Evolutionary conservation across 169 alveolate genomes (phyloP).

Genomic region (Cyclospora cayetanensis): DNA sequence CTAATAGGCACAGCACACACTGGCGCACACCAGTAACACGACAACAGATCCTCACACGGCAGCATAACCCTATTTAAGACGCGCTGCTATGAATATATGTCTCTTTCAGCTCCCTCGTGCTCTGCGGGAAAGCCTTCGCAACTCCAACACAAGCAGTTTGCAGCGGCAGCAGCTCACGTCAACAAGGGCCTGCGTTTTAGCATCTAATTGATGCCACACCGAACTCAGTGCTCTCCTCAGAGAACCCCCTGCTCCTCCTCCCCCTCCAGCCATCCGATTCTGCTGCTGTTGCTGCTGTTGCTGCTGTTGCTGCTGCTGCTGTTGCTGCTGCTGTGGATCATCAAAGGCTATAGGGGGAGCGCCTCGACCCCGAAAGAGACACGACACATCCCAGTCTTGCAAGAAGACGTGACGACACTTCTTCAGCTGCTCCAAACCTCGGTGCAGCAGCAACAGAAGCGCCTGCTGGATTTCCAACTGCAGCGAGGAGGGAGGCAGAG

Average conservation of each 20-base stretch:
- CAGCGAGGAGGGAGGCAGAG: slow-evolving; percentile 14
- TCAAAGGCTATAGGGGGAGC: neutral
- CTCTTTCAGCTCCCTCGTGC: neutral
- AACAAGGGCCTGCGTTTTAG: neutral
- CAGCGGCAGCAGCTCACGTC: slow-evolving; percentile 8
- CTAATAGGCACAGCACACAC: neutral
- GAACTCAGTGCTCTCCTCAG: neutral
- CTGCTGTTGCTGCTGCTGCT: neutral
- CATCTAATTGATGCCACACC: slow-evolving; percentile 39
- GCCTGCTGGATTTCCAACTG: slow-evolving; percentile 52
- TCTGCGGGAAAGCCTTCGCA: neutral
- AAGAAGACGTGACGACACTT: neutral
- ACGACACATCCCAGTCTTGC: neutral
- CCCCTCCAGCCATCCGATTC: neutral
- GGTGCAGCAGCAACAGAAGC: slow-evolving; percentile 32
- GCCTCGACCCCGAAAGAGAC: slow-evolving; percentile 19
- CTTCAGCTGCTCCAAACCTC: slow-evolving; percentile 38
- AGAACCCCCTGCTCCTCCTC: too few relatives aligned
- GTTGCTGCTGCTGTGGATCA: neutral
- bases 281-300: neutral
- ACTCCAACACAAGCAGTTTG: neutral
- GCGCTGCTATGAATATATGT: neutral
- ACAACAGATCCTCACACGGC: neutral
- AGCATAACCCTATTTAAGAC: neutral
- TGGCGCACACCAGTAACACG: neutral